Percentiles rank a stretch among this genome's conserved stretches.
phyloP scores from a whole-genome alignment of 2,329 filamentous ascomycete genomes.

The Daldinia eschscholtzii region DNA sequence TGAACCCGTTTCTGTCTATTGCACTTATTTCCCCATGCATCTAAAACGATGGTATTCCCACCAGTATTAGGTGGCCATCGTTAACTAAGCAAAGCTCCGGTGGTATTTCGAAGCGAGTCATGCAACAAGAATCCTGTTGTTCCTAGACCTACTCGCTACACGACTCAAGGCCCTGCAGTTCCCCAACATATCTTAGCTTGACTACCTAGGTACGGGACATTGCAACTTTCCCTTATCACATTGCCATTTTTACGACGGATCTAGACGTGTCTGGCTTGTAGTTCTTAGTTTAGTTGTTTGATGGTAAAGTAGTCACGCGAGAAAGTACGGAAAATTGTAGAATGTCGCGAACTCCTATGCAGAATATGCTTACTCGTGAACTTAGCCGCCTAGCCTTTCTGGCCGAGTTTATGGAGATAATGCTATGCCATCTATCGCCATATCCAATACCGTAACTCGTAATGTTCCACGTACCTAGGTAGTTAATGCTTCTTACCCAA shows the following conservation, averaged over 20 bases:
- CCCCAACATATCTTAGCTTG: not conserved
- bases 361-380: not conserved
- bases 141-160: not conserved
- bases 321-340: not conserved
- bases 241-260: not conserved
- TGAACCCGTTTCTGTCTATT: not conserved
- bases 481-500: conserved; percentile 2
- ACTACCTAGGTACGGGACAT: too few relatives aligned
- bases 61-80: not conserved
- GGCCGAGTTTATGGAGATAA: conserved; percentile 2
- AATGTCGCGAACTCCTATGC: not conserved
- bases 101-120: conserved; percentile 3
- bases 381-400: conserved; percentile 9
- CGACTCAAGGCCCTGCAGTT: not conserved
- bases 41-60: not conserved
- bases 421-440: conserved; percentile 16
- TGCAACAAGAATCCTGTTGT: not conserved
- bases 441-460: conserved; percentile 28
- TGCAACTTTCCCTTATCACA: not conserved
- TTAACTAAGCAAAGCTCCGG: not conserved
- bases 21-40: not conserved
- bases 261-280: not conserved
- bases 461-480: conserved; percentile 6
- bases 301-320: not conserved
- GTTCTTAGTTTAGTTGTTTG: not conserved